These are phyloP conservation scores for Lotmaria passim DNA, from an alignment of 208 protist genomes.

Conservation along the genomic window DNA sequence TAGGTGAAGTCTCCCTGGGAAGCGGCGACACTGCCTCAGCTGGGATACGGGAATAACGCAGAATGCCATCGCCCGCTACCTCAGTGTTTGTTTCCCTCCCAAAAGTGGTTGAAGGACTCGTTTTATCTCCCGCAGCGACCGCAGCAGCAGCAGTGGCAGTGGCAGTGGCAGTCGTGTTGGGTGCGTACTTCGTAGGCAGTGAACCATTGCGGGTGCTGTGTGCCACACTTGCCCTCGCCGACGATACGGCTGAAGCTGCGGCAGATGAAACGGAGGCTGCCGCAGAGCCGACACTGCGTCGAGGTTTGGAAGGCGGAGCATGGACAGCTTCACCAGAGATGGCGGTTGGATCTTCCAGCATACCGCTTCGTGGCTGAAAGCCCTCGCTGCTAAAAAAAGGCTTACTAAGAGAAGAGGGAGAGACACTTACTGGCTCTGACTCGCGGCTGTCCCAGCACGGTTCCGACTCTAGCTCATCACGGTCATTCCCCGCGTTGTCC, in stretches of 20 bases:
- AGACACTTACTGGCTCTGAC: not conserved
- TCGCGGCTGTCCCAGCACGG: slow-evolving; percentile 11
- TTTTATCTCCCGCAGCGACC: too few species aligned
- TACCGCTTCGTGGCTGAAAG: not conserved
- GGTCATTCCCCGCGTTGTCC: not conserved
- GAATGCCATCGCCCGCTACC: not conserved
- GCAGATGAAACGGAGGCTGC: not conserved
- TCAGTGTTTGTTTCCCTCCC: not conserved
- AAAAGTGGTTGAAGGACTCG: too few species aligned
- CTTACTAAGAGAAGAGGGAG: too few species aligned
- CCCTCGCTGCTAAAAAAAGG: too few species aligned
- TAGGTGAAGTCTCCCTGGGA: not conserved
- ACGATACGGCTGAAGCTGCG: not conserved
- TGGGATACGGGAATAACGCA: slow-evolving; percentile 10
- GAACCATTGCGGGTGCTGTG: not conserved
- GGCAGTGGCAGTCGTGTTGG: not conserved
- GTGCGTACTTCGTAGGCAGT: not conserved
- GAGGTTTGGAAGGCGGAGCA: slow-evolving; percentile 4
- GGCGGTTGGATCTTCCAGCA: not conserved
- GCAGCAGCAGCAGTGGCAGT: not conserved
- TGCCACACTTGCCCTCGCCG: not conserved
- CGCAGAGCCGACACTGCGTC: not conserved
- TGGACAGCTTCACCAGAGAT: not conserved
- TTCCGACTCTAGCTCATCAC: slow-evolving; percentile 15
- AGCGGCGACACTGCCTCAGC: not conserved